Evolutionary conservation across 2,329 filamentous ascomycete genomes (phyloP), one percentile per base, ranked within the genome.

Genomic region (Fusarium irregulare): DNA sequence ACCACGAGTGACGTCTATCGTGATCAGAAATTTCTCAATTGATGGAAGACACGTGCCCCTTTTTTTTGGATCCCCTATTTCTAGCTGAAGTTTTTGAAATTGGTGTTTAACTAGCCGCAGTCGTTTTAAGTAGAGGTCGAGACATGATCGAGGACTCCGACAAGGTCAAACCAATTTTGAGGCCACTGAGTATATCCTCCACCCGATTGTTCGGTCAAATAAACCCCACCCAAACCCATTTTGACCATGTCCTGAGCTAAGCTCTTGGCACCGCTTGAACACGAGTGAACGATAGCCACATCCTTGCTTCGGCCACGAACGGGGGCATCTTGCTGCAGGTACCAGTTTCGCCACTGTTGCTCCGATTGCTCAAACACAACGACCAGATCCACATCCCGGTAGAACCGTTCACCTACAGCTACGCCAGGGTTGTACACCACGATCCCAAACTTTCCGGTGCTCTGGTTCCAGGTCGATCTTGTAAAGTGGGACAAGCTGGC

Each of bases 121-220:
- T 12, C 13, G 9, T 18, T n/a, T 9, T 28, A 18, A 7, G 12
- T 41, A 28, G 32, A 6, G 12, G 4, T n/a, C 3, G 10, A 28
- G 13, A 45, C 25, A 8, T 44, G 37, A 4, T 45, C 50, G 4
- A 54, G 16, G 23, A 45, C 44, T 6, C 30, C 10, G 6, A 53
- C 21, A 45, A 58, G 28, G 0, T 49, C 13, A 6, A 23, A 4
- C 54, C 54, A 56, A 32, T 7, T 49, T 9, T 37, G 6, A 4
- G 68, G 68, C 68, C 68, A 71, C 21, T 56, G 42, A 6, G 56
- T 71, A 37, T 70, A 71, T 3, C 68, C 66, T 25, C 68, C 68
- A 41, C 56, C 56, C 2, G 48, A 14, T 18, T 71, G 59, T 16
- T 71, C 66, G 14, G 68, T 71, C 13, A 71, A 23, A 25, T 70